Evolutionary conservation across 2,329 filamentous ascomycete species (phyloP).

Genomic region (Coniochaeta sp.): DNA sequence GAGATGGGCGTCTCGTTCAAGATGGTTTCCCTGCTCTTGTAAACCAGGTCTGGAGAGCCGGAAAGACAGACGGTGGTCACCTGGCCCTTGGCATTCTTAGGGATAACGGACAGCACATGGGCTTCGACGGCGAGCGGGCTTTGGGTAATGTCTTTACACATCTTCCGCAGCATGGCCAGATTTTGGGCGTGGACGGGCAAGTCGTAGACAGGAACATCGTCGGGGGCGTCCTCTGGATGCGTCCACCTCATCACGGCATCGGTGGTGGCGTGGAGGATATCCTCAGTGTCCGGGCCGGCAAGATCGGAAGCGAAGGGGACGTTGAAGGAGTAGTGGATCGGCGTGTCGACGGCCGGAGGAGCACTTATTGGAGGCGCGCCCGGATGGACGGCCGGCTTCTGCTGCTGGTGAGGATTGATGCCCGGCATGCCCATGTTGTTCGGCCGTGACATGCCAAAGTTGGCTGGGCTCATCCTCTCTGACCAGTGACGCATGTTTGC

Average conservation of each 20-base stretch:
- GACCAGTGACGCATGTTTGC: conserved; percentile 67
- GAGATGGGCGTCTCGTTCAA: conserved; percentile 88
- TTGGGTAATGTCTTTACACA: conserved; percentile 78
- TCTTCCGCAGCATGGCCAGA: conserved; percentile 66
- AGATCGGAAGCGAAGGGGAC: conserved; percentile 92
- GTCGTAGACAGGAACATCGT: conserved; percentile 78
- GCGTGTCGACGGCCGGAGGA: conserved; percentile 64
- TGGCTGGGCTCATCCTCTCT: conserved; percentile 57
- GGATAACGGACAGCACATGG: conserved; percentile 73
- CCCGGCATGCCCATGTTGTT: conserved; percentile 45
- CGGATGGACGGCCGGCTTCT: conserved; percentile 28
- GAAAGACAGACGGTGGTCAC: conserved; percentile 88
- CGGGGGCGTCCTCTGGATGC: conserved; percentile 78
- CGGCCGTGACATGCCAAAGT: conserved; percentile 55
- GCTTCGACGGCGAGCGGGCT: conserved; percentile 69
- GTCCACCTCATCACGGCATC: conserved; percentile 89
- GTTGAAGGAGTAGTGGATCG: conserved; percentile 93
- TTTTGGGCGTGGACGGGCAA: conserved; percentile 89
- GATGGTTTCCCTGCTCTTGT: conserved; percentile 83
- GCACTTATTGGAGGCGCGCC: conserved; percentile 53
- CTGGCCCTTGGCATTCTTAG: conserved; percentile 59
- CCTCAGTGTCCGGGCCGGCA: conserved; percentile 84
- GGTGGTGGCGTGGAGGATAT: conserved; percentile 86
- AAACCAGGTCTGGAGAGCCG: conserved; percentile 78
- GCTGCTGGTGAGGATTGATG: conserved; percentile 52